Evolutionary conservation across 495 filamentous ascomycete species (phyloP).

Genomic region (Evernia prunastri): DNA sequence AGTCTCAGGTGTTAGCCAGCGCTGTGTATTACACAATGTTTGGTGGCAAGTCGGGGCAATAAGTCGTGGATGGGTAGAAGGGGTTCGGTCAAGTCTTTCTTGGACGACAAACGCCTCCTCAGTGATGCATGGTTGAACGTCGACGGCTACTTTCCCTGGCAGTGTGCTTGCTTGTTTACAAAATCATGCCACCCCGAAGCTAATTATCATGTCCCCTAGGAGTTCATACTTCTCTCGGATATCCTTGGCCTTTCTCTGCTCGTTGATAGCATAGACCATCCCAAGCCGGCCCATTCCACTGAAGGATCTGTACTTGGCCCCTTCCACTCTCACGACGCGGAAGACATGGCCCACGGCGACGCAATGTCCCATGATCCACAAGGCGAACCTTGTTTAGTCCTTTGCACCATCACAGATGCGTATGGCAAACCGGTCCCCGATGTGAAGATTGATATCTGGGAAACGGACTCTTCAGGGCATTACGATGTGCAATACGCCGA

Average conservation of each 20-base stretch:
- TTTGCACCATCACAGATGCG: conserved; percentile 69
- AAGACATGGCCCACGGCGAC: conserved; percentile 54
- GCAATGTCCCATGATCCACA: conserved; percentile 65
- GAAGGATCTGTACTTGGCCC: conserved; percentile 88
- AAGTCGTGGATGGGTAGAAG: not conserved
- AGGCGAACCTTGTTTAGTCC: conserved; percentile 65
- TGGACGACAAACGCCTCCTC: not conserved
- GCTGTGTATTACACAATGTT: not conserved
- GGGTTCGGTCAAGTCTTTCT: not conserved
- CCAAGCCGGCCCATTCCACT: conserved; percentile 66
- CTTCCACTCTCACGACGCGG: conserved; percentile 89
- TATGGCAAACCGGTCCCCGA: conserved; percentile 57
- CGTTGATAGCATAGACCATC: conserved; percentile 87
- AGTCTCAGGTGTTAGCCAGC: not conserved
- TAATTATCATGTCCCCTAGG: conserved; percentile 40
- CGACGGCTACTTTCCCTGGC: not conserved
- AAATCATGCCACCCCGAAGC: not conserved
- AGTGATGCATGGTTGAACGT: too few species aligned
- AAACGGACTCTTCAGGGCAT: conserved; percentile 77
- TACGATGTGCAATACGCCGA: conserved; percentile 86
- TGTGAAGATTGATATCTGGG: conserved; percentile 88
- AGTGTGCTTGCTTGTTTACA: not conserved
- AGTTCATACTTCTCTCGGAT: conserved; percentile 94
- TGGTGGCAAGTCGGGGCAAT: not conserved
- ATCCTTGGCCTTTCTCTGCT: conserved; percentile 83